Evolutionary conservation across 75 land plant species (phyloP).

Genomic region (Gnetum montanum): DNA sequence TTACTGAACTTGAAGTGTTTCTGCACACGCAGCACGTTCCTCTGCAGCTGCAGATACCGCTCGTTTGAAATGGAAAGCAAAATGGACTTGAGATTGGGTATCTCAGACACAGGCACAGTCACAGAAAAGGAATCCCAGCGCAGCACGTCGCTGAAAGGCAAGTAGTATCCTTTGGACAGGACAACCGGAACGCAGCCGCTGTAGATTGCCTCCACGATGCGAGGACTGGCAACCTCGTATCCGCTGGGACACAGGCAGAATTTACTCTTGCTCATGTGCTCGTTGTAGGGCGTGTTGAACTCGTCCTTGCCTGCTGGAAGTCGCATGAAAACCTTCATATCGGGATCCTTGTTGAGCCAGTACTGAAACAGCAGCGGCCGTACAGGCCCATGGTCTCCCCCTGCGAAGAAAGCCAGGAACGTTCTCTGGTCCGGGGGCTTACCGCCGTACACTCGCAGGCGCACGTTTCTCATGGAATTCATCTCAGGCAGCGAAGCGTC

Average conservation of each 20-base stretch:
- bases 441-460: constrained; percentile 11
- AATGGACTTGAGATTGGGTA: constrained; percentile 32
- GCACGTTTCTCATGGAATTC: constrained; percentile 21
- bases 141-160: constrained; percentile 56
- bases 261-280: constrained; percentile 43
- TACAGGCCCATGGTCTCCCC: constrained; percentile 48
- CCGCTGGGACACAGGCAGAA: constrained; percentile 64
- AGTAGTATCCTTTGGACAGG: constrained; percentile 42
- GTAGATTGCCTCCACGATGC: constrained; percentile 66
- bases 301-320: constrained; percentile 13
- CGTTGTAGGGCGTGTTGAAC: constrained; percentile 17
- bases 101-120: constrained; percentile 24
- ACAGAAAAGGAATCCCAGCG: constrained; percentile 51
- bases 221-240: constrained; percentile 66
- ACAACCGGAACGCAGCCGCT: constrained; percentile 55
- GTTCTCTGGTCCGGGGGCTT: constrained; percentile 24
- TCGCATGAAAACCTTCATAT: constrained; percentile 29
- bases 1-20: constrained; percentile 27
- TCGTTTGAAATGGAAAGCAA: constrained; percentile 25
- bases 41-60: constrained; percentile 27
- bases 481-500: constrained; percentile 60
- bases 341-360: constrained; percentile 39
- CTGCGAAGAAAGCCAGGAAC: constrained; percentile 59
- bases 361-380: constrained; percentile 35
- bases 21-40: constrained; percentile 27